Evolutionary conservation across 2,329 filamentous ascomycete species (phyloP).

Genomic region (Xylariales sp.): DNA sequence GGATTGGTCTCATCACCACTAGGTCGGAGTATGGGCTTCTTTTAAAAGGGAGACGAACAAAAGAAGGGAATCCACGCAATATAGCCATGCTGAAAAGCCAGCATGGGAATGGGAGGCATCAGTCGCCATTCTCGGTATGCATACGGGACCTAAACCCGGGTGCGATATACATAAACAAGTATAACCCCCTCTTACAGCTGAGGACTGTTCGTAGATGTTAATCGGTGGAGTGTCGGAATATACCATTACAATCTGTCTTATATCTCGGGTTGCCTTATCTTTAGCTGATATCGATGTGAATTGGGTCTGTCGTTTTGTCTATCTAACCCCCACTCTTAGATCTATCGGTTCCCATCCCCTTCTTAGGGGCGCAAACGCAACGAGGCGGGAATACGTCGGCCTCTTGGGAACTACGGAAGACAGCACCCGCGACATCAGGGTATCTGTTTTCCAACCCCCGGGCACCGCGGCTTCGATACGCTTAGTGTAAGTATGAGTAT

Average conservation of each 20-base stretch:
- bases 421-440: too few relatives aligned
- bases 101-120: background rate
- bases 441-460: too few relatives aligned
- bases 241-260: constrained; percentile 20
- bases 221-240: constrained; percentile 17
- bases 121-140: background rate
- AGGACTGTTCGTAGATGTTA: background rate
- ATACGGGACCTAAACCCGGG: background rate
- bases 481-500: too few relatives aligned
- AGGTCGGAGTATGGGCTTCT: constrained; percentile 57
- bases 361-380: too few relatives aligned
- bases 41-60: constrained; percentile 43
- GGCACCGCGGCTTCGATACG: too few relatives aligned
- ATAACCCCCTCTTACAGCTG: constrained; percentile 6
- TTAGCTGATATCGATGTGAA: too few relatives aligned
- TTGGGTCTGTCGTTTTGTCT: too few relatives aligned
- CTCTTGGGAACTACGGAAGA: too few relatives aligned
- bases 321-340: too few relatives aligned
- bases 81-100: constrained; percentile 7
- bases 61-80: constrained; percentile 5
- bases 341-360: too few relatives aligned
- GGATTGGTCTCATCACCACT: constrained; percentile 57
- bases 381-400: too few relatives aligned
- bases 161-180: constrained; percentile 3
- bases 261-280: background rate